A percentile compares a stretch with the other conserved stretches of the same genome.
Conservation (phyloP, 2,329 filamentous ascomycete genomes). For the Raffaelea ambrosiae region DNA sequence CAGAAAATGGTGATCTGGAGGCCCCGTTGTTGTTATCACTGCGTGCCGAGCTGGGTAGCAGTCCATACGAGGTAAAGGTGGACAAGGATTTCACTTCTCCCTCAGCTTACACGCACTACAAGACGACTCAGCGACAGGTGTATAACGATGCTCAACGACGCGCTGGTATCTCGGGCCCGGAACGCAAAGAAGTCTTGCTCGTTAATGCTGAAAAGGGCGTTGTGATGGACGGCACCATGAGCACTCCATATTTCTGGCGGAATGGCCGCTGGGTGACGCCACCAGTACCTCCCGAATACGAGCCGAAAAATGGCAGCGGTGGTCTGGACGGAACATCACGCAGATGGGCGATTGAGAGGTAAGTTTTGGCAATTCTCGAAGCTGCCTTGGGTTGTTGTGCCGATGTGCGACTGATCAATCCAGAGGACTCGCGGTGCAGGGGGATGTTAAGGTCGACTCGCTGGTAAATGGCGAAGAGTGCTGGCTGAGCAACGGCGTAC, state of each 20-base stretch:
- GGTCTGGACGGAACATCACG: slow-evolving; percentile 78
- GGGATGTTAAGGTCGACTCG: slow-evolving; percentile 48
- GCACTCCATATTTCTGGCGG: slow-evolving; percentile 74
- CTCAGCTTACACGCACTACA: slow-evolving; percentile 70
- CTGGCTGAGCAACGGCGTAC: slow-evolving; percentile 83
- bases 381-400: not conserved
- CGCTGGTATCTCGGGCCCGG: slow-evolving; percentile 44
- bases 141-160: slow-evolving; percentile 65
- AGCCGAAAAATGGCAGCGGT: slow-evolving; percentile 45
- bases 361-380: slow-evolving; percentile 14
- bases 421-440: slow-evolving; percentile 56
- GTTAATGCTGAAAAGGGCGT: slow-evolving; percentile 51
- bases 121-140: slow-evolving; percentile 66
- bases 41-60: slow-evolving; percentile 15
- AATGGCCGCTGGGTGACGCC: slow-evolving; percentile 73
- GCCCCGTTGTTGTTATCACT: slow-evolving; percentile 1
- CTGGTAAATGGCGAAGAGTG: slow-evolving; percentile 66
- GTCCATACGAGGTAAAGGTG: slow-evolving; percentile 33
- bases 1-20: not conserved
- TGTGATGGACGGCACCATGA: slow-evolving; percentile 80
- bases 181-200: slow-evolving; percentile 65
- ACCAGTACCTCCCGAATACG: slow-evolving; percentile 38
- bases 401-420: not conserved
- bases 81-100: slow-evolving; percentile 31
- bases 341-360: slow-evolving; percentile 71